These are phyloP conservation scores for Ustulina deusta DNA, from an alignment of 2,329 filamentous ascomycete species.

Conservation along the genomic window DNA sequence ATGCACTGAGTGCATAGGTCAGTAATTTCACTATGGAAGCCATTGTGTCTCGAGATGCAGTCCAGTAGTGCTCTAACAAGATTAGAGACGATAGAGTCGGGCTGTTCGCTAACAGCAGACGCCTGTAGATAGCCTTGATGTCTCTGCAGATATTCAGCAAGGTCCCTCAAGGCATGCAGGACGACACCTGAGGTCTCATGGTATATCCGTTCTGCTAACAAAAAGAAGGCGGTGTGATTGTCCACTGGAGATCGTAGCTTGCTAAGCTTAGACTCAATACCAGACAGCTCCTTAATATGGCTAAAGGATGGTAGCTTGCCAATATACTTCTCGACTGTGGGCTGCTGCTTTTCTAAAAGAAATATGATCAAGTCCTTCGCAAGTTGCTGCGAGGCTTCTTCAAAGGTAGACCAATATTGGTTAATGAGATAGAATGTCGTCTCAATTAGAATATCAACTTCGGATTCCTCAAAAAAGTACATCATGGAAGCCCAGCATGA, in stretches of 20 bases:
- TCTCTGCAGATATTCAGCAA: slow-evolving; percentile 76
- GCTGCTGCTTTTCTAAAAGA: slow-evolving; percentile 72
- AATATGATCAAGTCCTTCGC: slow-evolving; percentile 73
- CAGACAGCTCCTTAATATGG: slow-evolving; percentile 75
- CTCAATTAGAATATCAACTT: slow-evolving; percentile 83
- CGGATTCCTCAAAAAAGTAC: slow-evolving; percentile 77
- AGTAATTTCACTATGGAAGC: slow-evolving; percentile 73
- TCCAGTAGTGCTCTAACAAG: slow-evolving; percentile 85
- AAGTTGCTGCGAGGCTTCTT: slow-evolving; percentile 67
- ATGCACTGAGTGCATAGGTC: slow-evolving; percentile 83
- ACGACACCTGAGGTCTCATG: slow-evolving; percentile 92
- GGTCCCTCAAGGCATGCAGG: slow-evolving; percentile 81
- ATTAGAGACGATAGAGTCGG: slow-evolving; percentile 77
- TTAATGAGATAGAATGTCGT: slow-evolving; percentile 90
- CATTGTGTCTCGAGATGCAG: slow-evolving; percentile 83
- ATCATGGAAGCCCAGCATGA: slow-evolving; percentile 87
- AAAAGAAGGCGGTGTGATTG: slow-evolving; percentile 72
- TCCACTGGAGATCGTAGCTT: slow-evolving; percentile 74
- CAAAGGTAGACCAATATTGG: slow-evolving; percentile 80
- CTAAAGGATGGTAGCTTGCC: slow-evolving; percentile 82
- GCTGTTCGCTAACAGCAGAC: slow-evolving; percentile 84
- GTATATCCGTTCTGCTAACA: slow-evolving; percentile 78
- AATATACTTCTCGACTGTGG: slow-evolving; percentile 73
- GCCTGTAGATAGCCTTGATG: slow-evolving; percentile 85
- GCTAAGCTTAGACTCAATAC: slow-evolving; percentile 74